Evolutionary conservation across 2,329 filamentous ascomycete genomes (phyloP).

Genomic region (Nakataea oryzae): DNA sequence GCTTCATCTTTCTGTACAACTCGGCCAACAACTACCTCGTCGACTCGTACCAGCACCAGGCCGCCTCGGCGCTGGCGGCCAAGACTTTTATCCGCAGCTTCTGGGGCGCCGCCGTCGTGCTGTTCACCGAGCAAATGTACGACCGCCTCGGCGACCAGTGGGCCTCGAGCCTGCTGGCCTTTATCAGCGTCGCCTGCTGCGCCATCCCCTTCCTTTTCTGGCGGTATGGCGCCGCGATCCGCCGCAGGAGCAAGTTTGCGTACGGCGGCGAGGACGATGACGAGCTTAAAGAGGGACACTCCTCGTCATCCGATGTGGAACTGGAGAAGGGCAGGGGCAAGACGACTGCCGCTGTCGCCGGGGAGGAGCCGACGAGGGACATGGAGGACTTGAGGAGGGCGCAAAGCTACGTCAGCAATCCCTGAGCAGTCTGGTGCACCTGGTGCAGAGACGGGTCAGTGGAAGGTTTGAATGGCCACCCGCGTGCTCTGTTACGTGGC

Average conservation of each 20-base stretch:
- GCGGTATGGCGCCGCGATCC: conserved; percentile 61
- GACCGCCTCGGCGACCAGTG: conserved; percentile 61
- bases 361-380: conserved; percentile 14
- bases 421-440: too few species aligned
- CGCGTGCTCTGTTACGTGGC: too few species aligned
- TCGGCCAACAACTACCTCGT: conserved; percentile 65
- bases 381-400: conserved; percentile 29
- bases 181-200: conserved; percentile 68
- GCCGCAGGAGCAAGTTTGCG: conserved; percentile 60
- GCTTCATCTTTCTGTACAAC: conserved; percentile 79
- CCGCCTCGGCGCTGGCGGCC: conserved; percentile 69
- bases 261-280: conserved; percentile 50
- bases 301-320: conserved; percentile 23
- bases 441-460: too few species aligned
- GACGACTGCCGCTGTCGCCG: too few species aligned
- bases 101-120: conserved; percentile 67
- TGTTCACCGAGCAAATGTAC: conserved; percentile 81
- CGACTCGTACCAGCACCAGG: conserved; percentile 54
- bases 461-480: too few species aligned
- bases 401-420: conserved; percentile 35
- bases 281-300: conserved; percentile 5
- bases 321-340: conserved; percentile 24
- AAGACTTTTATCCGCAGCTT: conserved; percentile 73
- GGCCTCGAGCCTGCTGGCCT: conserved; percentile 63
- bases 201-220: conserved; percentile 78